phyloP scores from a whole-genome alignment of 768 basidiomycete genomes.

The Naematelia encephala region DNA sequence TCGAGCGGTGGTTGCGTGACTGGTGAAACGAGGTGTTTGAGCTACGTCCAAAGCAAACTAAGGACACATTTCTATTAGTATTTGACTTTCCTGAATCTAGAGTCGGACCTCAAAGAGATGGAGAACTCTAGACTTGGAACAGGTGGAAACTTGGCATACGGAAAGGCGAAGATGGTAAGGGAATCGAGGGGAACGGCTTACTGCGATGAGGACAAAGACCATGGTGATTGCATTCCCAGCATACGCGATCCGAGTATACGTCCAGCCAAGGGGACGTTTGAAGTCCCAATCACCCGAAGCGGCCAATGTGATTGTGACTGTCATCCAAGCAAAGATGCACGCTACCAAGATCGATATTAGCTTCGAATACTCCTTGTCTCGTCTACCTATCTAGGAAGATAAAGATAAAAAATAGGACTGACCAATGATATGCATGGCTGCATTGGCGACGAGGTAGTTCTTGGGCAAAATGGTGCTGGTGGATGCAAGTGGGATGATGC shows the following conservation, averaged over 20 bases:
- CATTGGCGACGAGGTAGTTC: conserved; percentile 25
- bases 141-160: no score
- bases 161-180: no score
- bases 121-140: no score
- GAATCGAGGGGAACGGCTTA: conserved; percentile 22
- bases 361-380: background rate
- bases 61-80: conserved; percentile 22
- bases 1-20: background rate
- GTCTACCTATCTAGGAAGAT: background rate
- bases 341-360: conserved; percentile 7
- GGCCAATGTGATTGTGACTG: conserved; percentile 29
- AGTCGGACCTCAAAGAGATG: no score
- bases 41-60: conserved; percentile 4
- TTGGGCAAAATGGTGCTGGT: conserved; percentile 10
- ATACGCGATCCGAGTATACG: conserved; percentile 35
- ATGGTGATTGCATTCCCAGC: conserved; percentile 8
- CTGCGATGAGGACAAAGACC: conserved; percentile 27
- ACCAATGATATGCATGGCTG: conserved; percentile 27
- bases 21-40: background rate
- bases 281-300: conserved; percentile 26
- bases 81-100: no score
- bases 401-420: background rate
- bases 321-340: conserved; percentile 15
- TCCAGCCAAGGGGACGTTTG: conserved; percentile 19
- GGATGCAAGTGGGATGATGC: conserved; percentile 7